These are phyloP conservation scores for Chaetomidium leptoderma DNA, from an alignment of 495 filamentous ascomycete species.

Conservation along the genomic window DNA sequence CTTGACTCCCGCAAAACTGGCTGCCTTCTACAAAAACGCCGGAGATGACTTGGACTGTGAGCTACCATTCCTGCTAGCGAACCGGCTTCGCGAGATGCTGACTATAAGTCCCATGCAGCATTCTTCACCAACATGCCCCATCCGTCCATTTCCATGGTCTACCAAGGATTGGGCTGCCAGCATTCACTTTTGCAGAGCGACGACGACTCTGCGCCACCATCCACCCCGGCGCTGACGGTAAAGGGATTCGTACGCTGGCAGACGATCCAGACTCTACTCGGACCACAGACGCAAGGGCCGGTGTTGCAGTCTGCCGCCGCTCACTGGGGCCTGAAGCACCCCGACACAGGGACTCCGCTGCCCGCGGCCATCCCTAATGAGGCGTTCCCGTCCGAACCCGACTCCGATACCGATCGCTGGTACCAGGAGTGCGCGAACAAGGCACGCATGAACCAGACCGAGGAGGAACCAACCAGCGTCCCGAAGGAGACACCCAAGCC, in stretches of 20 bases:
- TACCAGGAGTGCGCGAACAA: conserved; percentile 65
- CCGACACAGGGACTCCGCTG: conserved; percentile 65
- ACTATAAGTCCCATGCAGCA: conserved; percentile 2
- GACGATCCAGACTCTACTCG: conserved; percentile 83
- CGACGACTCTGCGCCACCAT: conserved; percentile 69
- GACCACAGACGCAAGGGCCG: conserved; percentile 79
- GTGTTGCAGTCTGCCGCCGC: conserved; percentile 77
- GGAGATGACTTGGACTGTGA: conserved; percentile 82
- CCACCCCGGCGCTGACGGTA: conserved; percentile 73
- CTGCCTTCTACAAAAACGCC: conserved; percentile 80
- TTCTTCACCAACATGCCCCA: conserved; percentile 76
- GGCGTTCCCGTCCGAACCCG: conserved; percentile 69
- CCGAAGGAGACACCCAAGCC: conserved; percentile 28
- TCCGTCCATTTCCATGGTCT: conserved; percentile 79
- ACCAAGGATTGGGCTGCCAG: conserved; percentile 84
- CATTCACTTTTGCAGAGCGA: conserved; percentile 63
- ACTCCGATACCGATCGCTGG: conserved; percentile 77
- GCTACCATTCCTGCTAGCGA: neutral
- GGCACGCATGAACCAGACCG: conserved; percentile 33
- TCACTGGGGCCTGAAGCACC: conserved; percentile 69
- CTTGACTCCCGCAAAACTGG: conserved; percentile 77
- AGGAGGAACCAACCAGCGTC: conserved; percentile 7
- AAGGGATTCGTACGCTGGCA: conserved; percentile 92
- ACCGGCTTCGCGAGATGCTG: neutral
- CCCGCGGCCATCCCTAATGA: conserved; percentile 71